These are phyloP conservation scores for Ganoderma resinaceum DNA, from an alignment of 1,284 basidiomycete species.

Conservation along the genomic window DNA sequence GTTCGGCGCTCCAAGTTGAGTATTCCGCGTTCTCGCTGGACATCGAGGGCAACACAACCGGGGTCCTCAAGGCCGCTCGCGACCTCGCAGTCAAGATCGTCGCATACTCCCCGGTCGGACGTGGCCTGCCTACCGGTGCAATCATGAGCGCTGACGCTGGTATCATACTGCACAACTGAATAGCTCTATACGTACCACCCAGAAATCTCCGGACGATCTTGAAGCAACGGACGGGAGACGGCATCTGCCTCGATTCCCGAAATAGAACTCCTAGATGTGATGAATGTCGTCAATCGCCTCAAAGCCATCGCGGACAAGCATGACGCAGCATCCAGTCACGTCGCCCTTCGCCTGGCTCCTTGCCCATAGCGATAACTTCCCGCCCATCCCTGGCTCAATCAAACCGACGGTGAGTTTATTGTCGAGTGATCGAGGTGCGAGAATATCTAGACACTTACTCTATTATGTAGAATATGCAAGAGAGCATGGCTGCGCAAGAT, in stretches of 20 bases:
- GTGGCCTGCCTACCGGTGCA: slow-evolving; percentile 62
- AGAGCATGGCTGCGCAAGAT: slow-evolving; percentile 42
- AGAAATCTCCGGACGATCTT: slow-evolving; percentile 59
- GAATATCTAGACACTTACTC: slow-evolving; percentile 38
- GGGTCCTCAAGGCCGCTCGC: slow-evolving; percentile 38
- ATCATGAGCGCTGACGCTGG: slow-evolving; percentile 43
- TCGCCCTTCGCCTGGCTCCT: slow-evolving; percentile 56
- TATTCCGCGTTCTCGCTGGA: slow-evolving; percentile 51
- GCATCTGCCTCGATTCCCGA: slow-evolving; percentile 39
- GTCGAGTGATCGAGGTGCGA: background rate
- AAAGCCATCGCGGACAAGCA: background rate
- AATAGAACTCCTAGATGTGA: slow-evolving; percentile 51
- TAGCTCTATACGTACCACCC: background rate
- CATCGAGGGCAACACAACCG: slow-evolving; percentile 39
- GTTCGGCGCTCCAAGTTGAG: slow-evolving; percentile 51
- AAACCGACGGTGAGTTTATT: slow-evolving; percentile 31
- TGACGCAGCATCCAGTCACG: slow-evolving; percentile 47
- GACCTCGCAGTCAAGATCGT: slow-evolving; percentile 44
- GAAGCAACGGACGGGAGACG: slow-evolving; percentile 54
- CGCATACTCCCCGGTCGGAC: slow-evolving; percentile 51
- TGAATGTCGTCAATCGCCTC: slow-evolving; percentile 31
- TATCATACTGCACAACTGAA: background rate
- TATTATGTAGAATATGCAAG: background rate
- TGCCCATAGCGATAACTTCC: slow-evolving; percentile 45
- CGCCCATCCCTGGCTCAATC: slow-evolving; percentile 49